Evolutionary conservation across 768 basidiomycete genomes (phyloP), one percentile per base, ranked within the genome.

Genomic region (Kwoniella sp.): DNA sequence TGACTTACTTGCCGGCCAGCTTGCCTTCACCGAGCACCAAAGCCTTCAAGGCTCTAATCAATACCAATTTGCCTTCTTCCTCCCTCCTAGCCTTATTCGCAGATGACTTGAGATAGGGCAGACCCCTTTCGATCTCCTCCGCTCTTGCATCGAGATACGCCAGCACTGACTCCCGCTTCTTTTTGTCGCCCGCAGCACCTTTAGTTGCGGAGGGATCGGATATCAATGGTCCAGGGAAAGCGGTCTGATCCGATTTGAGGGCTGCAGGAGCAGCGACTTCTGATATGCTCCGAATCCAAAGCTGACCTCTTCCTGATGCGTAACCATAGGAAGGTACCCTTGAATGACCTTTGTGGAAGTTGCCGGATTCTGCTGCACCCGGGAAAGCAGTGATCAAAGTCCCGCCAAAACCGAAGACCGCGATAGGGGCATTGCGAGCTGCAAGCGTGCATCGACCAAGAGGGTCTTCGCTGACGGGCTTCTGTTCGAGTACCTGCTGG

Each of bases 361-460:
- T 88, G 21, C 88, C 86, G 76, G 83, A 87, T 17, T 86, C 85
- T 13, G 85, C 82, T 55, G 85, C 84, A 29, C 86, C 85, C 69
- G 91, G 92, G 82, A 95, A 96, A 78, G 90, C 94, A 8, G 91
- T 88, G 9, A 94, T 85, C 61, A 97, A 72, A 73, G 89, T 89
- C 12, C 94, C 94, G n/a, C 92, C 92, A 71, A 94, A 93, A 0
- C 95, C 95, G 71, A 97, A 96, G 65, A 87, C 89, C 58, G 94
- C 82, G 27, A 96, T 83, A 0, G 94, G 94, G 9, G 88, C 86
- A 37, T 74, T 72, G 6, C 71, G 67, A 7, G 75, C 75, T 2
- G 60, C 64, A 2, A 65, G 40, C 3, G 68, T 74, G 33, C 63
- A 61, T 50, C 75, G 61, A 19, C 71, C 72, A 0, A 77, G 64